Base-by-base conservation (phyloP, 495 filamentous ascomycete species). In the Daldinia loculata region DNA sequence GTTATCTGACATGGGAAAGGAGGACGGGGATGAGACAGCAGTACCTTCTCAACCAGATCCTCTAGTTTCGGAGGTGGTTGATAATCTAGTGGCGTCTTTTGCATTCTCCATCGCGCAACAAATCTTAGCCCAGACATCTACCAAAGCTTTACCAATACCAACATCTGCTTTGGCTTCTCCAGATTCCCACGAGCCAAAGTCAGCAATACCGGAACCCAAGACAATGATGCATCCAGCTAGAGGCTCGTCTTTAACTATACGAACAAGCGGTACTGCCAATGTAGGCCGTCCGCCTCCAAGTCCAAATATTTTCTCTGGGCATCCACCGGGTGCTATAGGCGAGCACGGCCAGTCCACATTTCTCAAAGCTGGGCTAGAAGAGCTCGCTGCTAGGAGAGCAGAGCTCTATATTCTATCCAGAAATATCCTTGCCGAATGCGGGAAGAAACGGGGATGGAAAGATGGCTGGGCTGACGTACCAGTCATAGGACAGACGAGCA, bases 31-130 rank as follows among this genome's bases (percentile, higher is more conserved):
- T 24, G 65, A 61, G 34, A 59, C 60, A 3, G 60, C 9, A 6
- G n/a, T 59, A 2, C n/a, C 69, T 3, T 4, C 36, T 9, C 50
- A 50, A 8, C n/a, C 45, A 0, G 81, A 84, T 62, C 73, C 80
- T 14, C 50, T 79, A 0, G 69, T 78, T 3, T 74, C 75, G 38
- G 85, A 89, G 67, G 79, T 93, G 15, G 87, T 95, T 51, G 91
- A 94, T 73, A 93, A 95, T 72, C 75, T 98, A 4, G 89, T 97
- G 8, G 89, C 89, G 5, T 93, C 93, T 0, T 98, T 95, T 87
- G 90, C 88, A 8, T 97, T 93, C 75, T 89, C 91, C 27, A 90
- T 92, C 26, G 85, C 90, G 8, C 88, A 91, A 71, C 91, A 94
- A 68, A 88, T 97, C 24, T 81, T 97, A 6, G 85, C 87, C 7